A percentile compares a stretch with the other conserved stretches of the same genome.
phyloP scores from a whole-genome alignment of 2,329 filamentous ascomycete species.

The Nemania diffusa region DNA sequence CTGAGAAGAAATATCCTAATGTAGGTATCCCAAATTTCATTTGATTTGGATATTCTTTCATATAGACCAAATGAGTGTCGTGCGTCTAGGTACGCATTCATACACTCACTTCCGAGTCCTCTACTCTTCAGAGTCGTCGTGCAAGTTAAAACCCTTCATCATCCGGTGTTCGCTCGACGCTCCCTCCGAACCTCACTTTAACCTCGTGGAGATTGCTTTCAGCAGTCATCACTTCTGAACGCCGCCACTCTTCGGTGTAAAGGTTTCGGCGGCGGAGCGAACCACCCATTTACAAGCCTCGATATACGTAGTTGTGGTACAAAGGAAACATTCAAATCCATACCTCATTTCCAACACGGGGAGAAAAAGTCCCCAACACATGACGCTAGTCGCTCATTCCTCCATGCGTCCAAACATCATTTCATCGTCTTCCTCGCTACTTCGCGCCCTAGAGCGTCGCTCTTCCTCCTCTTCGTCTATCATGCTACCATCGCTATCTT shows the following conservation, averaged over 20 bases:
- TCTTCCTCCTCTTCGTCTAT: slow-evolving; percentile 74
- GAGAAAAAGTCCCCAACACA: slow-evolving; percentile 34
- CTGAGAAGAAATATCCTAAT: not conserved
- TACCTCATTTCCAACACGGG: slow-evolving; percentile 47
- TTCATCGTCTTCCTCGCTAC: slow-evolving; percentile 88
- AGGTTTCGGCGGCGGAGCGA: slow-evolving; percentile 72
- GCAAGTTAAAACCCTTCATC: slow-evolving; percentile 43
- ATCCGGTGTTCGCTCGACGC: slow-evolving; percentile 69
- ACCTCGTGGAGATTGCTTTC: slow-evolving; percentile 67
- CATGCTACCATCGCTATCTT: slow-evolving; percentile 71
- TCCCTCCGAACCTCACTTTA: slow-evolving; percentile 73
- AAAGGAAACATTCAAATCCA: slow-evolving; percentile 59
- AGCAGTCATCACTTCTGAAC: slow-evolving; percentile 27
- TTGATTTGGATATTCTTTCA: slow-evolving; percentile 42
- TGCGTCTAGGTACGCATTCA: slow-evolving; percentile 39
- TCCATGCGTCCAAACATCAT: slow-evolving; percentile 98
- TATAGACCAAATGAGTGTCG: slow-evolving; percentile 47
- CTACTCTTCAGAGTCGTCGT: slow-evolving; percentile 29
- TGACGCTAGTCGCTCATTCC: slow-evolving; percentile 64
- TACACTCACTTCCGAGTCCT: slow-evolving; percentile 42
- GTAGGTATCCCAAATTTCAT: slow-evolving; percentile 30
- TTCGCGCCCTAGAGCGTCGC: slow-evolving; percentile 66
- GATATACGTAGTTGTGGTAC: slow-evolving; percentile 58
- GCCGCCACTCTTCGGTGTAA: slow-evolving; percentile 74
- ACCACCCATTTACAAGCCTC: slow-evolving; percentile 61